Conservation (phyloP, 768 basidiomycete genomes). For the Amanita subjunquillea region DNA sequence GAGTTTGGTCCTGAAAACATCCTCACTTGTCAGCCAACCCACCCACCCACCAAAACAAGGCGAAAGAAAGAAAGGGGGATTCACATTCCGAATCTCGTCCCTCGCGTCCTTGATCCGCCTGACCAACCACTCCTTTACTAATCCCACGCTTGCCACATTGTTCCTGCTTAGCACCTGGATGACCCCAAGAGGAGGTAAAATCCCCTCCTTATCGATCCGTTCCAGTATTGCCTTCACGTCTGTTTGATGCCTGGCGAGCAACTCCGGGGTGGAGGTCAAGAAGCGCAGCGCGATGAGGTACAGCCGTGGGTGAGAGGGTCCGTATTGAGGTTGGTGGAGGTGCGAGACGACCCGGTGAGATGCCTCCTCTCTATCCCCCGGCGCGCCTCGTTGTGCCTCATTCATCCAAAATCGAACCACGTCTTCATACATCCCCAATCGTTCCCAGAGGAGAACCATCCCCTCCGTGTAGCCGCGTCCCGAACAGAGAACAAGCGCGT, state of each 20-base stretch:
- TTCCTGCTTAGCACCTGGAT: slow-evolving; percentile 86
- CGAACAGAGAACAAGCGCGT: slow-evolving; percentile 93
- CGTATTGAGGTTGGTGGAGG: slow-evolving; percentile 53
- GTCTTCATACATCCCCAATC: slow-evolving; percentile 92
- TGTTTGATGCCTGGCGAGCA: slow-evolving; percentile 58
- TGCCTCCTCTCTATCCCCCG: slow-evolving; percentile 26
- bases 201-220: slow-evolving; percentile 67
- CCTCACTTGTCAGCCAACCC: neutral
- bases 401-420: slow-evolving; percentile 92
- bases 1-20: slow-evolving; percentile 59
- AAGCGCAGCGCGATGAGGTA: slow-evolving; percentile 81
- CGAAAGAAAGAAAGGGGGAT: slow-evolving; percentile 16
- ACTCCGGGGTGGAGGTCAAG: slow-evolving; percentile 70
- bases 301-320: slow-evolving; percentile 54
- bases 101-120: slow-evolving; percentile 62
- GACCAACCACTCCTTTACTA: slow-evolving; percentile 88
- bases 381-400: slow-evolving; percentile 31
- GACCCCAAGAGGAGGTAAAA: slow-evolving; percentile 85
- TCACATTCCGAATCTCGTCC: slow-evolving; percentile 72
- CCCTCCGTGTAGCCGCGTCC: slow-evolving; percentile 75
- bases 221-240: slow-evolving; percentile 69
- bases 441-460: slow-evolving; percentile 86
- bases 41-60: neutral
- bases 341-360: slow-evolving; percentile 59
- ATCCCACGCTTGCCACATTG: slow-evolving; percentile 81